Percentiles rank a stretch among this genome's conserved stretches.
Evolutionary conservation across 1,139 yeast genomes (phyloP).

Genomic region (Wickerhamomyces sp.): DNA sequence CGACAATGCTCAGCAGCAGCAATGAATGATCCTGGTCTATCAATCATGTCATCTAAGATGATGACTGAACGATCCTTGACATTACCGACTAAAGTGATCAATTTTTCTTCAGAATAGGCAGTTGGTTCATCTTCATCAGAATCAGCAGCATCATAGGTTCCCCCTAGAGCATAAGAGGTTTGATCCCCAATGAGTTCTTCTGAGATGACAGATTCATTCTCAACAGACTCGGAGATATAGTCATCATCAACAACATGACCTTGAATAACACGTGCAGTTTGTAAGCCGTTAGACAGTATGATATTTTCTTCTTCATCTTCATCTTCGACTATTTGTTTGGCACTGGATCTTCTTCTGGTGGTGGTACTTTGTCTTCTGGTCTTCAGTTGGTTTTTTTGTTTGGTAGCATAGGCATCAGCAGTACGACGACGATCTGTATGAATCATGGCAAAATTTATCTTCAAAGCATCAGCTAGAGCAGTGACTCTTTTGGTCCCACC

Average conservation of each 20-base stretch:
- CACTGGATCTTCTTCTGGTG: constrained; percentile 34
- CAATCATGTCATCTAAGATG: constrained; percentile 94
- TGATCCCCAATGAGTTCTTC: constrained; percentile 20
- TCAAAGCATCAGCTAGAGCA: constrained; percentile 90
- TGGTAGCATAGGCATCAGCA: constrained; percentile 54
- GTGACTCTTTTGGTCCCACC: constrained; percentile 99
- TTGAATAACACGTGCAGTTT: constrained; percentile 91
- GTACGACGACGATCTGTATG: constrained; percentile 96
- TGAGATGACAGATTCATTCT: constrained; percentile 19
- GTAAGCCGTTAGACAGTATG: constrained; percentile 73
- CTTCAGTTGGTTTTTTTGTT: constrained; percentile 28
- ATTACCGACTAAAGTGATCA: constrained; percentile 94
- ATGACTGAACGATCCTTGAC: constrained; percentile 89
- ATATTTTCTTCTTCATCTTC: constrained; percentile 50
- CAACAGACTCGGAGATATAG: constrained; percentile 36
- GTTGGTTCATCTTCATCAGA: constrained; percentile 83
- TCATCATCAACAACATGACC: constrained; percentile 98
- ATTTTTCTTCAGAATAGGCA: constrained; percentile 66
- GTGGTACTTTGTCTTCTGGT: constrained; percentile 34
- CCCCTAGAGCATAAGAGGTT: constrained; percentile 60
- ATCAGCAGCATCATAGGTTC: constrained; percentile 74
- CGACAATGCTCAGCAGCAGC: constrained; percentile 98
- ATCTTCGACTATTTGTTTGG: constrained; percentile 10
- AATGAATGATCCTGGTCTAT: constrained; percentile 86
- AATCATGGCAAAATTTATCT: constrained; percentile 97